These are phyloP conservation scores for Solanum raphanifolium DNA, from an alignment of 257 asterid species.

Conservation along the genomic window DNA sequence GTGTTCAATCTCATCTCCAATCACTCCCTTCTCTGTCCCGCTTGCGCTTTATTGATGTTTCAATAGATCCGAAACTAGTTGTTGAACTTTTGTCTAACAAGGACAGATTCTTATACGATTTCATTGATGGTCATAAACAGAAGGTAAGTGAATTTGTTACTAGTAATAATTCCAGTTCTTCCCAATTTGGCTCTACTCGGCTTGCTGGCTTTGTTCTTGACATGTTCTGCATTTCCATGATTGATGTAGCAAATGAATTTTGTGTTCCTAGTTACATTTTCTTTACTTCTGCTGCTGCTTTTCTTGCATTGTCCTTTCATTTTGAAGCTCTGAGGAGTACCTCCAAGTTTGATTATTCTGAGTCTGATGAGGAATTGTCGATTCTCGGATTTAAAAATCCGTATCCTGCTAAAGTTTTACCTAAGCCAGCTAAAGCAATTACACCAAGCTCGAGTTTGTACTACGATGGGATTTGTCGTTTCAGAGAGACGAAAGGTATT, in stretches of 20 bases:
- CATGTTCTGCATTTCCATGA: slow-evolving; percentile 5
- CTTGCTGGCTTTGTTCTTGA: slow-evolving; percentile 7
- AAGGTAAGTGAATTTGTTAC: background rate
- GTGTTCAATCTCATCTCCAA: background rate
- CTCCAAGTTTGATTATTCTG: background rate
- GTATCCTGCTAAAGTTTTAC: slow-evolving; percentile 21
- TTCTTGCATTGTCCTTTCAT: slow-evolving; percentile 1
- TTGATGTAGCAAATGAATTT: slow-evolving; percentile 9
- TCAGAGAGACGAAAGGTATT: slow-evolving; percentile 19
- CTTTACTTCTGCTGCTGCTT: background rate
- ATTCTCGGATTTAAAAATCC: slow-evolving; percentile 14
- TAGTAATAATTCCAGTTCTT: background rate
- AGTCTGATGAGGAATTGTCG: background rate
- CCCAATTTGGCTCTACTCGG: background rate
- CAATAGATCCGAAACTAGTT: background rate
- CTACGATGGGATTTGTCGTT: background rate
- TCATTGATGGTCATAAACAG: background rate
- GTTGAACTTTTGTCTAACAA: background rate
- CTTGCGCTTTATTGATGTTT: background rate
- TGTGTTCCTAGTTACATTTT: slow-evolving; percentile 3
- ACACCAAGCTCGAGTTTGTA: background rate
- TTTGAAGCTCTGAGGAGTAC: background rate
- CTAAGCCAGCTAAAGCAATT: background rate
- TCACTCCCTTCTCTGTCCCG: background rate
- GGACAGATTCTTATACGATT: background rate